Evolutionary conservation across 306 rosid genomes (phyloP).

Genomic region (Medicago ruthenica): DNA sequence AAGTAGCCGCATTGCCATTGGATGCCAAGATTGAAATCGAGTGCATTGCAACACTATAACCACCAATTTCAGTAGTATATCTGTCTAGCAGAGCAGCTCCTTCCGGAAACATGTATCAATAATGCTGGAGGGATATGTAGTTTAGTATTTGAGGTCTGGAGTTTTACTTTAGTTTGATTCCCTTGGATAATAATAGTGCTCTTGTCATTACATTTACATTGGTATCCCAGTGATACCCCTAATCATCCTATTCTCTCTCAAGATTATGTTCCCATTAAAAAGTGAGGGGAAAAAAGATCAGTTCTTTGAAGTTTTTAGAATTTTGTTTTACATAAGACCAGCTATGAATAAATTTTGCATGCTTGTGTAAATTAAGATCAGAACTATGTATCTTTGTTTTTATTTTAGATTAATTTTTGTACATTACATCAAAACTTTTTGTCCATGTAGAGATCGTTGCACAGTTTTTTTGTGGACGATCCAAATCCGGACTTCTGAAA

Average conservation of each 20-base stretch:
- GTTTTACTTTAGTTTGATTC: background rate
- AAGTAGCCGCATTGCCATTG: constrained; percentile 89
- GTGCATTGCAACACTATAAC: constrained; percentile 77
- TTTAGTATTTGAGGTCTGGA: background rate
- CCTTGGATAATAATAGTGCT: background rate
- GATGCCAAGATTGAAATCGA: constrained; percentile 95
- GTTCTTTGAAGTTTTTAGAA: background rate
- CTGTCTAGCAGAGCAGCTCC: background rate
- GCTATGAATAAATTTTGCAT: too few relatives aligned
- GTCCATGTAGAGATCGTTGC: too few relatives aligned
- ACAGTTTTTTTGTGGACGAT: too few relatives aligned
- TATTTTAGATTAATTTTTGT: too few relatives aligned
- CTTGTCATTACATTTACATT: background rate
- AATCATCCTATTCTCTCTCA: too few relatives aligned
- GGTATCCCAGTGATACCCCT: too few relatives aligned
- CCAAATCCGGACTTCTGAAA: too few relatives aligned
- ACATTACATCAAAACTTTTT: too few relatives aligned
- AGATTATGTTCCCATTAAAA: background rate
- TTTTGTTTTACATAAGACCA: too few relatives aligned
- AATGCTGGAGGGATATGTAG: constrained; percentile 41
- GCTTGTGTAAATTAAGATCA: too few relatives aligned
- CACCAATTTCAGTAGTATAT: background rate
- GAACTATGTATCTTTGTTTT: too few relatives aligned
- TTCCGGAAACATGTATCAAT: constrained; percentile 43
- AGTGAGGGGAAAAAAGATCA: background rate